Conservation (phyloP, 345 rosid genomes). For the Eucalyptus paniculata region DNA sequence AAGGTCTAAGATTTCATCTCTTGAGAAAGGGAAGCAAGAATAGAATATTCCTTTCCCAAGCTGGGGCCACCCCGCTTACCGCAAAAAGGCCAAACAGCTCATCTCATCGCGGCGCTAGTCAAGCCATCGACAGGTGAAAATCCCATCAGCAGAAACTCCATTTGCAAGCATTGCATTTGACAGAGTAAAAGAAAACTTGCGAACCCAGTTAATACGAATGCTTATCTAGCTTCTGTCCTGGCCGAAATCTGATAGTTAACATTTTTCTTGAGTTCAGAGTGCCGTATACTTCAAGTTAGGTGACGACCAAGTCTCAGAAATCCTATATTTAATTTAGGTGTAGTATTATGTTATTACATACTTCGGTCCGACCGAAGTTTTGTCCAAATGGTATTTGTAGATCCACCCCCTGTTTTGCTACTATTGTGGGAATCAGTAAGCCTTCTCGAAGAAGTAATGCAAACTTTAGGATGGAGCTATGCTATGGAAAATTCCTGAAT, state of each 20-base stretch:
- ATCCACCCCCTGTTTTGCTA: rapidly evolving
- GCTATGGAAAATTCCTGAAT: background rate
- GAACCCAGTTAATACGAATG: background rate
- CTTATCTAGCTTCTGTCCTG: background rate
- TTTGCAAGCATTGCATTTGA: background rate
- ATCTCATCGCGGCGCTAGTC: background rate
- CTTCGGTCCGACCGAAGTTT: rapidly evolving
- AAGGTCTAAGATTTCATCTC: background rate
- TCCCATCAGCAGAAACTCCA: background rate
- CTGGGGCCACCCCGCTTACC: background rate
- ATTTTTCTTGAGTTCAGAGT: background rate
- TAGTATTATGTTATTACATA: background rate
- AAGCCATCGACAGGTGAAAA: background rate
- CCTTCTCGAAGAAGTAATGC: background rate
- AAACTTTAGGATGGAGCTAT: background rate
- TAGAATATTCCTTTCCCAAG: background rate
- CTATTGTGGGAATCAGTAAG: background rate
- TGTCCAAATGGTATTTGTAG: background rate
- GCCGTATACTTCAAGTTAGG: background rate
- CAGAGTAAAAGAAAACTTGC: background rate
- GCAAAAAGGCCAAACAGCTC: background rate
- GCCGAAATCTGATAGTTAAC: background rate
- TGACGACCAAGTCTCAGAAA: background rate
- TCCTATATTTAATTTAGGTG: background rate
- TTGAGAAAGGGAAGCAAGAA: background rate